A percentile compares a stretch with the other conserved stretches of the same genome.
Evolutionary conservation across 208 protist genomes (phyloP).

Genomic region (Wallacemonas rigidus): DNA sequence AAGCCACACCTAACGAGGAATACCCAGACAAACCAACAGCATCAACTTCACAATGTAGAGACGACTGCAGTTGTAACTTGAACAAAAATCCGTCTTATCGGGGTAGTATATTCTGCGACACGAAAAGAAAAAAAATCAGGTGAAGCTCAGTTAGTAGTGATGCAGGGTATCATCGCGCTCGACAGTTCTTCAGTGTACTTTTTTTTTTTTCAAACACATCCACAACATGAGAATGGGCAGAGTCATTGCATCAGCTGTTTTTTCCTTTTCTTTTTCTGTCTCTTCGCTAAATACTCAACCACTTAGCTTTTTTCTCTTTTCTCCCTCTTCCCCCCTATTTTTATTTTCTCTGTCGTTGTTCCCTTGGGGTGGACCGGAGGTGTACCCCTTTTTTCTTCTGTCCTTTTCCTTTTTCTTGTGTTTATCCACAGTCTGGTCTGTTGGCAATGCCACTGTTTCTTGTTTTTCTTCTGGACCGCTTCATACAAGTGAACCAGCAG

Average conservation of each 20-base stretch:
- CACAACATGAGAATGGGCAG: not conserved
- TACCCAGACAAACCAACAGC: too few relatives aligned
- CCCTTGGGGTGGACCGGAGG: not conserved
- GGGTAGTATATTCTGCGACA: too few relatives aligned
- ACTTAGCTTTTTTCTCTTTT: slow-evolving; percentile 6
- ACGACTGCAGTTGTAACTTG: too few relatives aligned
- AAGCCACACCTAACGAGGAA: too few relatives aligned
- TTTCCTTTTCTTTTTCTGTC: not conserved
- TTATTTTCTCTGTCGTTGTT: slow-evolving; percentile 20
- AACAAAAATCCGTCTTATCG: too few relatives aligned
- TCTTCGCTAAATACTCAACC: not conserved
- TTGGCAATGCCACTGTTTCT: not conserved
- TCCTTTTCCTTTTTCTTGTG: slow-evolving; percentile 16
- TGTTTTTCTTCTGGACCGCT: not conserved
- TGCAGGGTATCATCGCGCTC: not conserved
- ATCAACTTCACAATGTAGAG: too few relatives aligned
- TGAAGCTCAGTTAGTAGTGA: not conserved
- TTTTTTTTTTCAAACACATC: not conserved
- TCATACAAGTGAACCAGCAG: not conserved
- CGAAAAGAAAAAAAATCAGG: too few relatives aligned
- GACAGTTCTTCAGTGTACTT: not conserved
- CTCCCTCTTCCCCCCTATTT: not conserved
- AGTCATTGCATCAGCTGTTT: not conserved
- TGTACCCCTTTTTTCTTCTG: slow-evolving; percentile 4
- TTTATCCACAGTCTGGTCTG: slow-evolving; percentile 4